phyloP scores from a whole-genome alignment of 306 rosid genomes.

The Dryas octopetala region DNA sequence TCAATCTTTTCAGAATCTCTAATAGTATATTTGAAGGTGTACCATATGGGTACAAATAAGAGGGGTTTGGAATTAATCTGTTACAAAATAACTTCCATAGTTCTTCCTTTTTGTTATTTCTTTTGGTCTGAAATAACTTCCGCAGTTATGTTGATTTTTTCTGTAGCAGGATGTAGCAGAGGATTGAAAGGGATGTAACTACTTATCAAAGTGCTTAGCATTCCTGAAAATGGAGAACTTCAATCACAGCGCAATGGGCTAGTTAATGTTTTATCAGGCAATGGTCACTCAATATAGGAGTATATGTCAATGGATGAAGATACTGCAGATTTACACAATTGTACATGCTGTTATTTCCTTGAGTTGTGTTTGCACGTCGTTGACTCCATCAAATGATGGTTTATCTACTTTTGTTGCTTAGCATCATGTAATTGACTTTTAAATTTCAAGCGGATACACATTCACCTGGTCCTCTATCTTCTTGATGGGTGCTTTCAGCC shows the following conservation, averaged over 20 bases:
- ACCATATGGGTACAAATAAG: too few relatives aligned
- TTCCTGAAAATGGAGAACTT: conserved; percentile 22
- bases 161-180: conserved; percentile 9
- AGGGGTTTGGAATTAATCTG: neutral
- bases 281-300: conserved; percentile 10
- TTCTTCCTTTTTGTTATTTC: neutral
- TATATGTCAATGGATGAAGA: neutral
- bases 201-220: conserved; percentile 11
- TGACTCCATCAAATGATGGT: neutral
- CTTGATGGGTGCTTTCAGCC: neutral
- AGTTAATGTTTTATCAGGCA: conserved; percentile 19
- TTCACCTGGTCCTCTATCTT: conserved; percentile 1
- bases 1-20: neutral
- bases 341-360: neutral
- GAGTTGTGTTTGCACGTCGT: neutral
- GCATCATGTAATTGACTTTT: conserved; percentile 2
- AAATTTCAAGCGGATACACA: neutral
- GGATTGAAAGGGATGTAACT: conserved; percentile 21
- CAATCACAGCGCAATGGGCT: neutral
- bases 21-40: neutral
- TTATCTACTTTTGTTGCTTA: neutral
- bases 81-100: neutral
- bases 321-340: neutral
- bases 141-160: neutral
- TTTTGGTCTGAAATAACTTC: too few relatives aligned